Conservation (phyloP, 441 rosid species). For the Omphalea diandra region DNA sequence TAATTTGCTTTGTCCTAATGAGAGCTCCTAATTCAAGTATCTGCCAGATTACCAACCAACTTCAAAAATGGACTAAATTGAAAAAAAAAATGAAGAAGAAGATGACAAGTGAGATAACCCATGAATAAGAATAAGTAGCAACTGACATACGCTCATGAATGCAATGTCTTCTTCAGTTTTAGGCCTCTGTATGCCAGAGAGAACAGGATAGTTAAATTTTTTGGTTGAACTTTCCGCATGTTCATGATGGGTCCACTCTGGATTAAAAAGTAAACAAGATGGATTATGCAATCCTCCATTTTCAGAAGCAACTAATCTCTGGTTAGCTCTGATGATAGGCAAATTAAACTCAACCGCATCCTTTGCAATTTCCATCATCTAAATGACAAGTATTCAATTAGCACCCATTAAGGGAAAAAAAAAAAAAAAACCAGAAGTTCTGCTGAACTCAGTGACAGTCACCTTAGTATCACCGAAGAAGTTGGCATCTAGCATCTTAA, state of each 20-base stretch:
- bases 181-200: slow-evolving; percentile 44
- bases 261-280: slow-evolving; percentile 60
- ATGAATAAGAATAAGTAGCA: neutral
- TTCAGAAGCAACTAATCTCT: slow-evolving; percentile 59
- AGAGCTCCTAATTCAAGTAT: slow-evolving; percentile 80
- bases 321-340: slow-evolving; percentile 55
- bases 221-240: slow-evolving; percentile 25
- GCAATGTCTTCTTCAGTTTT: slow-evolving; percentile 65
- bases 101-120: neutral
- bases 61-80: neutral
- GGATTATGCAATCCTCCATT: slow-evolving; percentile 77
- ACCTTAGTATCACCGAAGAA: slow-evolving; percentile 72
- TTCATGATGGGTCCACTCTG: slow-evolving; percentile 51
- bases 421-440: neutral
- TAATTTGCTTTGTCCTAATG: slow-evolving; percentile 65
- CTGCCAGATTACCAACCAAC: slow-evolving; percentile 38
- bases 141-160: slow-evolving; percentile 64
- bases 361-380: slow-evolving; percentile 60
- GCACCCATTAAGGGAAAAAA: neutral
- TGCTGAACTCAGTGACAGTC: no score
- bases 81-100: slow-evolving; percentile 7
- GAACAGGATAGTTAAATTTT: slow-evolving; percentile 47
- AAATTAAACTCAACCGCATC: slow-evolving; percentile 58
- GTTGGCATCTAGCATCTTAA: slow-evolving; percentile 54
- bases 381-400: slow-evolving; percentile 17